phyloP scores from a whole-genome alignment of 148 eudicot genomes.

The Fagopyrum tataricum region DNA sequence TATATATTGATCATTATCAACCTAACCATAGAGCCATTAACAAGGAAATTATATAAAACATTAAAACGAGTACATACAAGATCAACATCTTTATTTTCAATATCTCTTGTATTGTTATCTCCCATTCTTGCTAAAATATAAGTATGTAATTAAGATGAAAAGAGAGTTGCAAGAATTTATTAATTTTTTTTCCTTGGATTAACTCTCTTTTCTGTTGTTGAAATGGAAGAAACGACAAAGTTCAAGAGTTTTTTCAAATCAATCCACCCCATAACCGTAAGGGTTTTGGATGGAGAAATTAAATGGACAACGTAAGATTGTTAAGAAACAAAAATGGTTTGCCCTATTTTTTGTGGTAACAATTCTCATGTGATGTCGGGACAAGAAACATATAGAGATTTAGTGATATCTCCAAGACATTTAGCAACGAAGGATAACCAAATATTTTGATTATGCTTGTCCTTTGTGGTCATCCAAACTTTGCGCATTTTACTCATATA shows the following conservation, averaged over 20 bases:
- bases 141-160: background rate
- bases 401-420: background rate
- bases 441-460: background rate
- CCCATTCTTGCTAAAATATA: slow-evolving; percentile 21
- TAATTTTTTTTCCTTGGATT: background rate
- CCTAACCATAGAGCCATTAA: background rate
- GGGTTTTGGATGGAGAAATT: slow-evolving; percentile 3
- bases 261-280: slow-evolving; percentile 8
- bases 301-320: background rate
- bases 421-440: background rate
- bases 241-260: background rate
- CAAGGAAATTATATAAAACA: background rate
- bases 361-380: background rate
- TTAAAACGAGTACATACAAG: slow-evolving; percentile 34
- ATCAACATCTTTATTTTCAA: slow-evolving; percentile 47
- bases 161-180: slow-evolving; percentile 18
- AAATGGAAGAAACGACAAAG: background rate
- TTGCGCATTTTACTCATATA: slow-evolving; percentile 1
- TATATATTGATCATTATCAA: background rate
- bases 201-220: background rate
- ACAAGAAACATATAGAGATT: background rate
- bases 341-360: background rate
- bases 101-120: slow-evolving; percentile 39
- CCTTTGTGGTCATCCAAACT: background rate
- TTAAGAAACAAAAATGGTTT: background rate